phyloP scores from a whole-genome alignment of 345 rosid species.

The Eucalyptus curtisii region DNA sequence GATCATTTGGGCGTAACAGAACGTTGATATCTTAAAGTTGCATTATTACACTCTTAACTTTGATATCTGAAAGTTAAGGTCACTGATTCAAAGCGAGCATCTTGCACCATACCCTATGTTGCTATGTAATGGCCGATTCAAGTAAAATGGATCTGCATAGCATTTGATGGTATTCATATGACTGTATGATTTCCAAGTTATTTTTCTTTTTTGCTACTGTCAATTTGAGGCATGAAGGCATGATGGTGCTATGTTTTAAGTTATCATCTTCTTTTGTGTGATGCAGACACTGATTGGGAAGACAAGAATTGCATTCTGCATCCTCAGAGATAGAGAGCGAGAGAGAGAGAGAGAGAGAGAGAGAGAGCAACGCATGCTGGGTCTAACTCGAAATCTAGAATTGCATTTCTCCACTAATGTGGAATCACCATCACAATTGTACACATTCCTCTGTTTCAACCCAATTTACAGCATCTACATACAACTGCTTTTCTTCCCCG shows the following conservation, averaged over 20 bases:
- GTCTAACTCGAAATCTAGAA: not conserved
- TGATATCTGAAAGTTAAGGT: not conserved
- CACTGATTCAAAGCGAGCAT: not conserved
- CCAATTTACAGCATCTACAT: not conserved
- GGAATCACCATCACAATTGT: not conserved
- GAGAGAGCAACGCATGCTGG: not conserved
- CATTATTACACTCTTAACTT: not conserved
- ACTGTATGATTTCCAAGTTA: not conserved
- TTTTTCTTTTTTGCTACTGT: not conserved
- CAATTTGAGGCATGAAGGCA: not conserved
- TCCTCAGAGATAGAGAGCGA: not conserved
- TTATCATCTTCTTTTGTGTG: not conserved
- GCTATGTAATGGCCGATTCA: not conserved
- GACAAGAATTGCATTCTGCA: not conserved
- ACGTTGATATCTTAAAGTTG: not conserved
- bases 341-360: not conserved
- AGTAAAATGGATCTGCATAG: not conserved
- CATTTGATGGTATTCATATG: not conserved
- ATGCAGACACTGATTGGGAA: not conserved
- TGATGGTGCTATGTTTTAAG: not conserved
- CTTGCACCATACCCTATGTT: not conserved
- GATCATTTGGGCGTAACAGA: not conserved
- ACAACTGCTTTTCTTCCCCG: not conserved
- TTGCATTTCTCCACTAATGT: no score
- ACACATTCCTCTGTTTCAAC: not conserved